These are phyloP conservation scores for Brassica hybrid DNA, from an alignment of 441 rosid genomes.

Conservation along the genomic window DNA sequence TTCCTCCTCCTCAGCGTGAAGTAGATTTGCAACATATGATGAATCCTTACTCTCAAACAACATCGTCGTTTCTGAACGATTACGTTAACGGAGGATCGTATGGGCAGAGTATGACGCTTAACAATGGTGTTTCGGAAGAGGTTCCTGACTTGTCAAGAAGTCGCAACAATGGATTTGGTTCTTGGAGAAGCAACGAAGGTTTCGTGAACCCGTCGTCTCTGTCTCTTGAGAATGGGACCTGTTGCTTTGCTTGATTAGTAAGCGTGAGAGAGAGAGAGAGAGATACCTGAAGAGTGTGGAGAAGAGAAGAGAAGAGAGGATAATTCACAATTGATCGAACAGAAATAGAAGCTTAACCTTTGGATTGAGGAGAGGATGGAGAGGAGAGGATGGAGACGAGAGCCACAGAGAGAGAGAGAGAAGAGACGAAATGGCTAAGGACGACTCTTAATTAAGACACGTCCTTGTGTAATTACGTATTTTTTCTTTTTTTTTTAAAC, in stretches of 20 bases:
- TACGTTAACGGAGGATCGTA: not conserved
- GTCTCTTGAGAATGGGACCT: conserved; percentile 43
- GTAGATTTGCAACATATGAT: not conserved
- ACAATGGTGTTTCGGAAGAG: not conserved
- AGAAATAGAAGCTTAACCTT: too few relatives aligned
- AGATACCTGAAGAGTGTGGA: too few relatives aligned
- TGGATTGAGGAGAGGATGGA: too few relatives aligned
- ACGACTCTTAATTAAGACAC: too few relatives aligned
- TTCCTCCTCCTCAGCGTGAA: conserved; percentile 13
- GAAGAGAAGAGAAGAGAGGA: too few relatives aligned
- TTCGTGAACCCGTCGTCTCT: not conserved
- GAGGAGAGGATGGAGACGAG: too few relatives aligned
- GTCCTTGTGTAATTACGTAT: too few relatives aligned
- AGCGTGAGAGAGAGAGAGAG: too few relatives aligned
- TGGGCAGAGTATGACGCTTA: not conserved
- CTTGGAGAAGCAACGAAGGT: not conserved
- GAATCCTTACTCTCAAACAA: not conserved
- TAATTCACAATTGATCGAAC: too few relatives aligned
- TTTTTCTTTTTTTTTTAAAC: too few relatives aligned
- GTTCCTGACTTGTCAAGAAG: not conserved
- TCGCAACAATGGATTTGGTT: conserved; percentile 4
- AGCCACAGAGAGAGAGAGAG: too few relatives aligned
- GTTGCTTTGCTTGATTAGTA: conserved; percentile 33
- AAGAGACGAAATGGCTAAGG: too few relatives aligned
- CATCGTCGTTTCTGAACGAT: not conserved